Conservation (phyloP, 345 rosid genomes). For the Boechera divaricarpa region DNA sequence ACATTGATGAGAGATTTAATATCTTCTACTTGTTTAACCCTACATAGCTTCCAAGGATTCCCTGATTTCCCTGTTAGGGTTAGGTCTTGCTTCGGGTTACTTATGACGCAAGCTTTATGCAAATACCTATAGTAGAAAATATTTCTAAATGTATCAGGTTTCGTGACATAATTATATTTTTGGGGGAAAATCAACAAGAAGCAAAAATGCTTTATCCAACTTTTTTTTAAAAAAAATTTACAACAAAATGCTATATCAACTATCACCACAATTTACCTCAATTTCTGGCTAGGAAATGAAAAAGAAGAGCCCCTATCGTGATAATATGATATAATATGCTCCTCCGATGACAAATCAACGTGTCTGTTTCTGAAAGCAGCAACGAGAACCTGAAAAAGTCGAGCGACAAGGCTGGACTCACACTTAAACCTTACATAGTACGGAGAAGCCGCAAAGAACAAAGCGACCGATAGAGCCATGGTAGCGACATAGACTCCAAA, state of each 20-base stretch:
- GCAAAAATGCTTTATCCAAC: not conserved
- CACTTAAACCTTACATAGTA: conserved; percentile 49
- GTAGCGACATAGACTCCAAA: conserved; percentile 54
- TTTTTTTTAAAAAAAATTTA: no score
- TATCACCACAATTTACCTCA: conserved; percentile 45
- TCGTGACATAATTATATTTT: not conserved
- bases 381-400: conserved; percentile 56
- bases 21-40: conserved; percentile 65
- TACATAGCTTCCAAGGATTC: conserved; percentile 61
- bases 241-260: not conserved
- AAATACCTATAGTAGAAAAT: conserved; percentile 47
- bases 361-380: conserved; percentile 48
- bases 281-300: conserved; percentile 48
- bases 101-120: conserved; percentile 59
- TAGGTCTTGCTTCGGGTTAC: conserved; percentile 48
- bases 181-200: not conserved
- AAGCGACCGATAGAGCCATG: conserved; percentile 50
- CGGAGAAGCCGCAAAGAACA: conserved; percentile 55
- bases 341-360: conserved; percentile 33
- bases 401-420: conserved; percentile 47
- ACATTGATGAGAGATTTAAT: conserved; percentile 59
- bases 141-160: not conserved
- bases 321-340: conserved; percentile 22
- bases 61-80: conserved; percentile 42
- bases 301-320: conserved; percentile 38